Conservation (phyloP, 2,329 filamentous ascomycete genomes). For the Aspergillus brunneoviolaceus region DNA sequence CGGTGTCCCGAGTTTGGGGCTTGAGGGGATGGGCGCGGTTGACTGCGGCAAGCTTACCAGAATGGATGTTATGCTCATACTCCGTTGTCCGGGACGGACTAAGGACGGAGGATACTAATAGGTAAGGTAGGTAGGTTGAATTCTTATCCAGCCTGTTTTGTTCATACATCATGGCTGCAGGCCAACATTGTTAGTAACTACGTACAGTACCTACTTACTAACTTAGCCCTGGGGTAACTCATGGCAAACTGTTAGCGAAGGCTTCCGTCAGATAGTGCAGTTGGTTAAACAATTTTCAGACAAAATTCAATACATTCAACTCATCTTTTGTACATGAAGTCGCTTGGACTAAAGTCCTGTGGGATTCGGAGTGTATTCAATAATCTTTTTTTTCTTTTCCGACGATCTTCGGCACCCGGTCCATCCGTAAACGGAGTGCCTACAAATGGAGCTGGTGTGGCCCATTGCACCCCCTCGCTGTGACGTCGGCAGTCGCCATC, state of each 20-base stretch:
- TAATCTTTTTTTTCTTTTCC: neutral
- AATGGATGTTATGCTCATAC: constrained; percentile 14
- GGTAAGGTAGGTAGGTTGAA: no score
- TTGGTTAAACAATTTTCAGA: no score
- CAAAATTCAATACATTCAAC: no score
- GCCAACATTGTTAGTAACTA: no score
- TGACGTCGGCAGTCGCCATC: constrained; percentile 32
- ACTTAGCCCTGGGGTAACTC: no score
- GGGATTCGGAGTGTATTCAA: neutral
- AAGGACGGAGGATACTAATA: constrained; percentile 1
- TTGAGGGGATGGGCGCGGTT: constrained; percentile 5
- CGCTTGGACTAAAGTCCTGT: neutral
- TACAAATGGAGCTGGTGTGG: constrained; percentile 11
- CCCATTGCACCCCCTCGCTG: neutral
- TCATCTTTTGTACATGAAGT: neutral
- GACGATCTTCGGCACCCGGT: constrained; percentile 15
- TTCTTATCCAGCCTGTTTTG: neutral
- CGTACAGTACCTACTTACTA: no score
- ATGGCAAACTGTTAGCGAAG: no score
- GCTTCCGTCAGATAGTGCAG: no score
- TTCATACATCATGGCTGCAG: no score
- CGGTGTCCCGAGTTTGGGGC: constrained; percentile 24
- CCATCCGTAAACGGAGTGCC: constrained; percentile 16
- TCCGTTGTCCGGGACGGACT: constrained; percentile 19
- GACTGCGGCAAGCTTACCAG: constrained; percentile 7